Base-by-base conservation (phyloP, 2,329 filamentous ascomycete species). In the Amesomyces nigricolor region DNA sequence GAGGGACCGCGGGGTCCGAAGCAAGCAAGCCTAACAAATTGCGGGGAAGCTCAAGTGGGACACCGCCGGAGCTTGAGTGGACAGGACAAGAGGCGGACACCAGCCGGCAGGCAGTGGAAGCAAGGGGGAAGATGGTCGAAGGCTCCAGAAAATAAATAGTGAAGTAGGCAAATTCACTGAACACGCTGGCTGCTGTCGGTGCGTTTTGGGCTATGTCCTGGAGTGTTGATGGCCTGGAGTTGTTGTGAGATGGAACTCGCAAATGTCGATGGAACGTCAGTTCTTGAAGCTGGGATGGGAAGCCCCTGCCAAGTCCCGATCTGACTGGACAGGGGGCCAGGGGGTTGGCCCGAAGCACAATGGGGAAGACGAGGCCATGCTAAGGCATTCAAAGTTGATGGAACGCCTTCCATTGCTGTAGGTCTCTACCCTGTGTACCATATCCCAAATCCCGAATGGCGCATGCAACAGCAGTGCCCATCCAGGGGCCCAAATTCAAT, bases 401-500 rank as follows among this genome's bases (percentile, higher is more conserved):
- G 14, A 57, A 50, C 50, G 47, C 50, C 46, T 45, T 46, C 47
- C n/a, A 14, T 59, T 55, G 49, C 48, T 51, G 52, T 51, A 14
- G 49, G 42, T 42, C 45, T 10, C 43, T 39, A 35, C 32, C 30
- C 8, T 42, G 47, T 51, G 46, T 57, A 51, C 35, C 54, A 54
- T 58, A 57, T 62, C 47, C 61, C 56, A 57, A 57, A 38, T 42
- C 57, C 58, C 47, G 54, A 62, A 59, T 54, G 56, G 47, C 8
- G 32, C 32, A 9, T 42, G 48, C 45, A 35, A 44, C 46, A 53
- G 38, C 47, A 56, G 53, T 45, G 54, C 58, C 57, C 29, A 54
- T 56, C 58, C 58, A 52, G 58, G 52, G 35, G 52, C 58, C 62
- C 56, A 61, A 60, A 59, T 50, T 52, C 58, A 57, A 61, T 60